A percentile compares a stretch with the other conserved stretches of the same genome.
Evolutionary conservation across 2,329 filamentous ascomycete species (phyloP).

Genomic region (Aspergillus piperis): DNA sequence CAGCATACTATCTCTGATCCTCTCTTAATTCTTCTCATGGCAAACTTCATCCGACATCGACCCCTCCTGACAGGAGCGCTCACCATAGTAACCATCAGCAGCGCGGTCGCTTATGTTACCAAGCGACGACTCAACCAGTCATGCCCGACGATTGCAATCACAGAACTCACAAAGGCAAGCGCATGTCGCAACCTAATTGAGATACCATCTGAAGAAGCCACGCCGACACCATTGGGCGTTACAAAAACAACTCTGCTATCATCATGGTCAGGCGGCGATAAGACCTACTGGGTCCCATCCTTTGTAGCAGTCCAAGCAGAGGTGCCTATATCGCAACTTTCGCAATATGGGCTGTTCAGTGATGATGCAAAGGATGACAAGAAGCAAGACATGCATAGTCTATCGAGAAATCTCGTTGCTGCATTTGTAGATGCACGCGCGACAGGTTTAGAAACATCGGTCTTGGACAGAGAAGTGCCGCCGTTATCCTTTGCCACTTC

Average conservation of each 20-base stretch:
- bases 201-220: background rate
- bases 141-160: background rate
- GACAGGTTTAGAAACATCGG: background rate
- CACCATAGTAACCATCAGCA: background rate
- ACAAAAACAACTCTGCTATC: background rate
- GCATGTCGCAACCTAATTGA: background rate
- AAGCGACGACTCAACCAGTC: background rate
- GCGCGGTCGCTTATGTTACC: background rate
- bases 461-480: background rate
- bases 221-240: background rate
- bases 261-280: background rate
- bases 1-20: background rate
- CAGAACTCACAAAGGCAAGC: background rate
- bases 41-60: background rate
- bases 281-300: constrained; percentile 10
- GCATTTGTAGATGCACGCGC: background rate
- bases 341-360: background rate
- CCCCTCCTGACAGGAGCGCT: background rate
- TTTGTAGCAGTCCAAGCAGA: constrained; percentile 8
- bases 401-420: background rate
- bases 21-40: background rate
- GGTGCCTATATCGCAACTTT: constrained; percentile 1
- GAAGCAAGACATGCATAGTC: background rate
- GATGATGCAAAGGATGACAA: too few relatives aligned
- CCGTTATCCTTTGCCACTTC: background rate